These are phyloP conservation scores for Pseudogymnoascus sp. DNA, from an alignment of 2,329 filamentous ascomycete species.

Conservation along the genomic window DNA sequence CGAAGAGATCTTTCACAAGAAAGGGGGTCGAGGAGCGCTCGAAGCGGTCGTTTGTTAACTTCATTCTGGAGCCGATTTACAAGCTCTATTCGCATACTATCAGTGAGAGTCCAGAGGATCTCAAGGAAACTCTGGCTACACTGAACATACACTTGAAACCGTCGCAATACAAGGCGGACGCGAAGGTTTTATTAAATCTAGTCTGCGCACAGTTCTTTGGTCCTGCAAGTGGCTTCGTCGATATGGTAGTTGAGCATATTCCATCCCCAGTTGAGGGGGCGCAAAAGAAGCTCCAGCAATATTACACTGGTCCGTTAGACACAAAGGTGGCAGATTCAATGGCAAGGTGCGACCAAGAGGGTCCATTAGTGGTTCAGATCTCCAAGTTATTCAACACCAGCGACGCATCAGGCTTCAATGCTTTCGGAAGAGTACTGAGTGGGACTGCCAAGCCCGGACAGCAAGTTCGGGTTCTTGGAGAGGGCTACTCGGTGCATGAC, in stretches of 20 bases:
- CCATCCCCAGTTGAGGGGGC: slow-evolving; percentile 79
- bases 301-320: slow-evolving; percentile 87
- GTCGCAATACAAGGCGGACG: slow-evolving; percentile 83
- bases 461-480: slow-evolving; percentile 83
- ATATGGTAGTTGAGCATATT: slow-evolving; percentile 86
- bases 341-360: slow-evolving; percentile 75
- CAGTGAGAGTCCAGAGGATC: slow-evolving; percentile 76
- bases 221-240: slow-evolving; percentile 79
- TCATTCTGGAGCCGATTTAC: slow-evolving; percentile 93
- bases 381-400: slow-evolving; percentile 87
- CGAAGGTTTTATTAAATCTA: slow-evolving; percentile 76
- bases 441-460: slow-evolving; percentile 76
- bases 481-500: slow-evolving; percentile 92
- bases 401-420: slow-evolving; percentile 85
- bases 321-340: slow-evolving; percentile 74
- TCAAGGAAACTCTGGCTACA: slow-evolving; percentile 68
- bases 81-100: slow-evolving; percentile 95
- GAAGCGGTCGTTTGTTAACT: slow-evolving; percentile 84
- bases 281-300: slow-evolving; percentile 66
- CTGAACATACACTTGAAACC: slow-evolving; percentile 85
- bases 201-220: slow-evolving; percentile 97
- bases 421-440: slow-evolving; percentile 86
- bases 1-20: slow-evolving; percentile 82
- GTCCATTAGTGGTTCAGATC: slow-evolving; percentile 82
- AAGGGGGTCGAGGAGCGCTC: slow-evolving; percentile 75